phyloP scores from a whole-genome alignment of 495 filamentous ascomycete species.

The Aspergillus haitiensis region DNA sequence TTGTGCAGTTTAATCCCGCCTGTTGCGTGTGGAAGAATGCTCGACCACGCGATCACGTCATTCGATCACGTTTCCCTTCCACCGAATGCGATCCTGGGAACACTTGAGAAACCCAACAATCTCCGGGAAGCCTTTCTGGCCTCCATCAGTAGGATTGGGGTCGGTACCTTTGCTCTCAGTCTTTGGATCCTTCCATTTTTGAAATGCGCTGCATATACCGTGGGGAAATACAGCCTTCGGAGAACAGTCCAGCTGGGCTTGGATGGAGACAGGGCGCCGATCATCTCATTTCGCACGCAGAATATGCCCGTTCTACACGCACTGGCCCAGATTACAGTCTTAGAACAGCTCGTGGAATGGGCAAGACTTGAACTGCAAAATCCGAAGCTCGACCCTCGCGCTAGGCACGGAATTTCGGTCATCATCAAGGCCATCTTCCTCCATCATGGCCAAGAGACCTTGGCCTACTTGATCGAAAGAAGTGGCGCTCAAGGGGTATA shows the following conservation, averaged over 20 bases:
- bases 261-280: slow-evolving; percentile 15
- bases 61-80: slow-evolving; percentile 37
- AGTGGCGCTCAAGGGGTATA: slow-evolving; percentile 28
- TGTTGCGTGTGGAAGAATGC: slow-evolving; percentile 27
- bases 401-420: slow-evolving; percentile 26
- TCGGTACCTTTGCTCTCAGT: slow-evolving; percentile 30
- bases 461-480: slow-evolving; percentile 22
- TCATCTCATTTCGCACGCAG: slow-evolving; percentile 40
- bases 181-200: slow-evolving; percentile 27
- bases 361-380: slow-evolving; percentile 21
- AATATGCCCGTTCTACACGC: slow-evolving; percentile 37
- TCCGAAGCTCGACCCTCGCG: slow-evolving; percentile 13
- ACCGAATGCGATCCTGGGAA: slow-evolving; percentile 31
- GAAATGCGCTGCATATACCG: slow-evolving; percentile 24
- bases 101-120: slow-evolving; percentile 18
- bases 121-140: slow-evolving; percentile 26
- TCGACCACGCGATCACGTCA: slow-evolving; percentile 40
- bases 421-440: slow-evolving; percentile 35
- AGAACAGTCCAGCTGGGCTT: slow-evolving; percentile 21
- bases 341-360: slow-evolving; percentile 31
- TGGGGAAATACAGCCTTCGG: slow-evolving; percentile 28
- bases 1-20: slow-evolving; percentile 24
- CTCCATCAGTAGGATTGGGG: slow-evolving; percentile 28
- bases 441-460: slow-evolving; percentile 20
- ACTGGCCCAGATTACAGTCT: slow-evolving; percentile 31